Evolutionary conservation across 345 rosid genomes (phyloP).

Genomic region (Hibiscus tridactylites): DNA sequence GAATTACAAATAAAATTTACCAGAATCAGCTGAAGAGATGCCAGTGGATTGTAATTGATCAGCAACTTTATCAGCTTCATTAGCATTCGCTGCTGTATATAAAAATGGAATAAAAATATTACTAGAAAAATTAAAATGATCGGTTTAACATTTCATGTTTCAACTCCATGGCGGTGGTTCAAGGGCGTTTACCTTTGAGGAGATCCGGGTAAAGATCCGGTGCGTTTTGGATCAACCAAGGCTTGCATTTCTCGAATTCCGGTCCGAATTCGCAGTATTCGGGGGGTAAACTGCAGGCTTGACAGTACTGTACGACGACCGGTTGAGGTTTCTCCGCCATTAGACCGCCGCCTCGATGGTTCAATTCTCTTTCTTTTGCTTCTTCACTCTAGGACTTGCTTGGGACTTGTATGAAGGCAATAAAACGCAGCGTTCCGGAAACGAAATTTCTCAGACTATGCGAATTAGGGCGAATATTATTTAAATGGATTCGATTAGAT

Average conservation of each 20-base stretch:
- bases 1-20: background rate
- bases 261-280: conserved; percentile 49
- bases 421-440: conserved; percentile 2
- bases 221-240: conserved; percentile 43
- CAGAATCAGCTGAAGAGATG: conserved; percentile 17
- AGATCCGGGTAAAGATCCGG: conserved; percentile 46
- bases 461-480: no score
- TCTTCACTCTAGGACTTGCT: background rate
- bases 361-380: background rate
- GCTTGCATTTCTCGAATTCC: conserved; percentile 41
- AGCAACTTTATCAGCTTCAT: conserved; percentile 24
- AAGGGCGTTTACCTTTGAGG: conserved; percentile 18
- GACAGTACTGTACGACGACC: conserved; percentile 27
- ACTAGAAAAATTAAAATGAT: background rate
- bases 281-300: conserved; percentile 34
- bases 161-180: background rate
- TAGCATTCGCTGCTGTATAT: conserved; percentile 16
- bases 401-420: background rate
- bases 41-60: conserved; percentile 25
- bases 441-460: background rate
- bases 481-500: no score
- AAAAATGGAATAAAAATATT: background rate
- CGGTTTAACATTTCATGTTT: background rate
- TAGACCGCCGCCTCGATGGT: conserved; percentile 4
- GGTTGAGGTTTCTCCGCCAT: conserved; percentile 36